Evolutionary conservation across 2,329 filamentous ascomycete genomes (phyloP), one percentile per base, ranked within the genome.

Genomic region (Endocalyx cinctus): DNA sequence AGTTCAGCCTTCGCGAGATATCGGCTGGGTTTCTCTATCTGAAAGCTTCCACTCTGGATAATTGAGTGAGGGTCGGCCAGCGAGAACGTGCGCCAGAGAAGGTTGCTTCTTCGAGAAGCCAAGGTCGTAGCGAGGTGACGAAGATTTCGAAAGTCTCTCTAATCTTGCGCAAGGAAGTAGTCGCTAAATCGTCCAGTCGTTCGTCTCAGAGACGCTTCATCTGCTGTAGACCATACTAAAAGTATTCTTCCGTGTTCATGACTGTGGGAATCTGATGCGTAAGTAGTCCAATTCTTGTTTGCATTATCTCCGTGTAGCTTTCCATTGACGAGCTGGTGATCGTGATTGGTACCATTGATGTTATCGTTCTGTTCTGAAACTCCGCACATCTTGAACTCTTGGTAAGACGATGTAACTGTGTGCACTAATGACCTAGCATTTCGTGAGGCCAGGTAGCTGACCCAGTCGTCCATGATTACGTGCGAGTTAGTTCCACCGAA

Each of bases 111-210:
- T 10, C 40, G 37, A 8, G 31, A 11, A 3, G 40, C 39, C 25
- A 48, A 35, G 4, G 41, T 46, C 17, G 37, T 40, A 3, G 39
- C 45, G 7, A 50, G 34, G 2, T 29, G 27, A 23, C 20, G n/a
- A n/a, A n/a, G n/a, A n/a, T 23, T n/a, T n/a, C 8, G 20, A 23
- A 23, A 23, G 8, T 8, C 20, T 23, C 20, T 23, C 8, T n/a
- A 23, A 23, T 8, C n/a, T n/a, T n/a, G 20, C 8, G 20, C 20
- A 23, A 8, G 20, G 8, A n/a, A 8, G 20, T 23, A 23, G n/a
- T 8, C 8, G 8, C 8, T 23, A 23, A 8, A 23, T 8, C 20
- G 8, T 23, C n/a, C 20, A 23, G n/a, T 8, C 20, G n/a, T 23
- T n/a, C n/a, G 20, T 8, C n/a, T 8, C 8, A 23, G 20, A n/a